Evolutionary conservation across 2,329 filamentous ascomycete genomes (phyloP), one percentile per base, ranked within the genome.

Genomic region (Gremmenia infestans): DNA sequence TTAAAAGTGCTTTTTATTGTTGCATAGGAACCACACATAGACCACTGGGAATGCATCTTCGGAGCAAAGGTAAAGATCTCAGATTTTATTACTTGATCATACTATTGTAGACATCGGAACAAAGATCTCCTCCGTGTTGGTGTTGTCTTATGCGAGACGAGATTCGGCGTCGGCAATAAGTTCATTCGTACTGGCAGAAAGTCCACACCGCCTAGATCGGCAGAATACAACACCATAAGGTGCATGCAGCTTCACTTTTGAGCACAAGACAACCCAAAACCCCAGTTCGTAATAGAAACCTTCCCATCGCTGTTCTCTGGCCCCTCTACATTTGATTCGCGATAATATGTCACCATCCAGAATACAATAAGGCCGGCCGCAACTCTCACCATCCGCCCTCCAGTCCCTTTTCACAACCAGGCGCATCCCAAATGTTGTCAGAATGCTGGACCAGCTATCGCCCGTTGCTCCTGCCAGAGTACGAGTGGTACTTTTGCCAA

Each of bases 381-480:
- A 15, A 9, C 19, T 40, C 48, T 22, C 22, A 9, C 15, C 9
- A 37, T 6, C 2, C 7, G 2, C 15, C 36, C 36, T 32, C 11
- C 9, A 32, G 28, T 32, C 40, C 53, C 17, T 48, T 25, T 43
- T 23, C 32, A 48, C 53, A 48, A 50, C 60, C 42, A 54, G 62
- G 66, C 66, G 65, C 66, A 68, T 63, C 59, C 63, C 72, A 71
- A 70, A 76, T 79, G 75, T 73, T 78, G 74, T 72, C 79, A 87
- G 75, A 71, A 96, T 96, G 91, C 81, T 89, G 75, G 93, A 97
- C 78, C 86, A 89, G 73, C 83, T 96, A 72, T 88, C 92, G 72
- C 91, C 93, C 73, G 85, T 92, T 77, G 89, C 92, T 73, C 91
- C 91, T 71, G 93, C 91, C 76, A 88, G 89, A 80, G 85, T 97